Evolutionary conservation across 1,284 basidiomycete species (phyloP), one percentile per base, ranked within the genome.

Genomic region (Stygiomarasmius scandens): DNA sequence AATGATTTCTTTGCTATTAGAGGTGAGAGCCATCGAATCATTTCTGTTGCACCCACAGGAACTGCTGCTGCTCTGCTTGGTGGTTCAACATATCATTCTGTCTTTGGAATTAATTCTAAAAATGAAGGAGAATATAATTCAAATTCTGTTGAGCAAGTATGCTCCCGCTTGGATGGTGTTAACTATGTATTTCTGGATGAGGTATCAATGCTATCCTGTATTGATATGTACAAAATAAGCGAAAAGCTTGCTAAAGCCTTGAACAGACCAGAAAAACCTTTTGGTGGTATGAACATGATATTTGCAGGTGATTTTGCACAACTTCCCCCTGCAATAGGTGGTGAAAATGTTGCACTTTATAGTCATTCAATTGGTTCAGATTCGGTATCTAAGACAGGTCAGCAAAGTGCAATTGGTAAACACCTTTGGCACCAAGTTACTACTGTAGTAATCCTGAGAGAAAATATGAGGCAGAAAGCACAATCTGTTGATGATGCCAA

Each of bases 391-490:
- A 58, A 58, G 11, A 11, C n/a, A 43, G 14, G 2, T 12, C 66
- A 73, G 54, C 51, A 64, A 25, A 54, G 47, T 36, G 55, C 63
- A 1, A 61, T 76, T 23, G 71, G 75, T 0, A 71, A 72, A 48
- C 63, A 66, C 1, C 32, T 73, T 6, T 77, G 72, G 74, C 73
- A 73, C 57, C 65, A 70, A 46, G 62, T 75, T 6, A 73, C 64
- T 1, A 69, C 62, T 11, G 71, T 76, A 1, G 71, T 77, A 0
- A 70, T 76, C 11, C 54, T 76, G 1, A 22, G 65, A 8, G 22
- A 74, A 55, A 77, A 77, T 62, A 77, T 77, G 75, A 12, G 73
- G 6, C 75, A 78, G 50, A 59, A 52, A 2, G 53, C 23, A 0
- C 55, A 65, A 23, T 61, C 61, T 8, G 11, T 24, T 1, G 62